Base-by-base conservation (phyloP, 73 alveolate species). In the Halteria grandinella region DNA sequence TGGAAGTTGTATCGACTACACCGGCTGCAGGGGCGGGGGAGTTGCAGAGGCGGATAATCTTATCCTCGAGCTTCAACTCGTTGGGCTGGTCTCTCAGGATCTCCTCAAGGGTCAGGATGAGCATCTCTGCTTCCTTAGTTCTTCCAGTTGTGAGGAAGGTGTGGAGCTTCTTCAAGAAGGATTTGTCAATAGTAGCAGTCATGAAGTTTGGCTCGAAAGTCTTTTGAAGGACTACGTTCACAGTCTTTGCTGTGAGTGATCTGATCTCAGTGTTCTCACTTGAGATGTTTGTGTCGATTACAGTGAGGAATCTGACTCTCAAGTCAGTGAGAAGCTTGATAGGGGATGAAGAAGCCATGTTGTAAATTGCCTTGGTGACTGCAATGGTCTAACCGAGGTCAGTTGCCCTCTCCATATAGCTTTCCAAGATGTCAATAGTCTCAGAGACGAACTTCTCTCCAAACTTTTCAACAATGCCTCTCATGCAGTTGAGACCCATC, bases 381-480 rank as follows among this genome's bases (percentile, higher is more conserved):
- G 62, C 83, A 1, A 48, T 15, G 37, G 70, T 50, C 32, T 70
- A 32, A 10, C 14, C n/a, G 10, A 24, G 6, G 18, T 54, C 43
- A 2, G 69, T 70, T 3, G 83, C 83, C 37, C 58, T 45, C 41
- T 70, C 83, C 36, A 70, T 18, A 49, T 70, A 70, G 47, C 59
- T 31, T 11, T 86, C 85, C 28, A 88, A 55, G 62, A 53, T 73
- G 47, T 72, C 82, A 7, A 88, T 54, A 29, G 87, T 66, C 23
- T 83, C 86, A 24, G 63, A 37, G 48, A 76, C 66, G 31, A 82
- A 50, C 12, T 60, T 44, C 20, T 83, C 90, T 36, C 93, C 93
- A 60, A 83, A 88, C 59, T 88, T 88, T 48, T 88, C 88, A 11
- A 47, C 52, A 4, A 76, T 23, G 7, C 81, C 72, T 51, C 88